A percentile compares a stretch with the other conserved stretches of the same genome.
Evolutionary conservation across 176 grass and related monocot genomes (phyloP).

Genomic region (Carex pumila): DNA sequence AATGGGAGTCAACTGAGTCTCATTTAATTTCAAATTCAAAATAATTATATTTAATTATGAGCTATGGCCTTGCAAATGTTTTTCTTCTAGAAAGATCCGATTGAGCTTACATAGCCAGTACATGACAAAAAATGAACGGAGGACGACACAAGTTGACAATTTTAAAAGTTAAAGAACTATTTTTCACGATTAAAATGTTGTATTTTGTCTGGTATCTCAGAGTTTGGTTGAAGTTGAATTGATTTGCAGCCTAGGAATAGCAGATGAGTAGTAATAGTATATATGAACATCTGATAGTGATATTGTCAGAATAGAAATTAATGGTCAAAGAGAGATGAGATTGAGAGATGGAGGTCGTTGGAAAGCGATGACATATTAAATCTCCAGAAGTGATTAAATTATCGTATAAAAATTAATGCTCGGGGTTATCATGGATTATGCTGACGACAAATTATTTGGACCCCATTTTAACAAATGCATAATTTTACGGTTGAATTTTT

Average conservation of each 20-base stretch:
- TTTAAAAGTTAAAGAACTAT: not conserved
- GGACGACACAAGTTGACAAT: not conserved
- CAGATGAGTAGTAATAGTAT: not conserved
- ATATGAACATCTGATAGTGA: not conserved
- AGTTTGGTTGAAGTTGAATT: not conserved
- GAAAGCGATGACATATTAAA: not conserved
- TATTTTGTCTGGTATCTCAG: not conserved
- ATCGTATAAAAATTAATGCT: not conserved
- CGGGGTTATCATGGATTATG: not conserved
- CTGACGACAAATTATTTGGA: not conserved
- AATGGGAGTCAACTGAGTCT: too few relatives aligned
- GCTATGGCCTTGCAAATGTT: too few relatives aligned
- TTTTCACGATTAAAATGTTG: not conserved
- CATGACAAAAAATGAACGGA: not conserved
- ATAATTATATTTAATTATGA: too few relatives aligned
- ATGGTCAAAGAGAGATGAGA: not conserved
- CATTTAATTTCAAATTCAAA: too few relatives aligned
- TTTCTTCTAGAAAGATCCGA: not conserved
- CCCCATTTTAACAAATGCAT: not conserved
- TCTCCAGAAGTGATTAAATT: not conserved
- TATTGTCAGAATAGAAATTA: not conserved
- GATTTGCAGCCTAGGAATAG: not conserved
- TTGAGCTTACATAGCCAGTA: not conserved
- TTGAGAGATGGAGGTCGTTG: not conserved
- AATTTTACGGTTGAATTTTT: not conserved